Percentiles rank a stretch among this genome's conserved stretches.
Conservation (phyloP, 331 rosid genomes). For the Spiraea crenata region DNA sequence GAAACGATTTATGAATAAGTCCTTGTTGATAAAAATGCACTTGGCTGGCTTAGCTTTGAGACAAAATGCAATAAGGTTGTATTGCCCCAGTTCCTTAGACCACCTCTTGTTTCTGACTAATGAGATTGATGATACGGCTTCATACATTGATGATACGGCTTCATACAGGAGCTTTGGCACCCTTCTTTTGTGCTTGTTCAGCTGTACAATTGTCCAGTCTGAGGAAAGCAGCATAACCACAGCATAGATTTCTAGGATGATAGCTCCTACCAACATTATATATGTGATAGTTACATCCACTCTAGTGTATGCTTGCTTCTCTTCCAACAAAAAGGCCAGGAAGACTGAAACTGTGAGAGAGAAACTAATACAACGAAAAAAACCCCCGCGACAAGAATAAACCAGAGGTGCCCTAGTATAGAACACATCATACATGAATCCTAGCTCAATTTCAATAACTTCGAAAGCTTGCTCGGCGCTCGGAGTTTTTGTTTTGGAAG, state of each 20-base stretch:
- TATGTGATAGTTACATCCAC: constrained; percentile 9
- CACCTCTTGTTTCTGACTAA: constrained; percentile 15
- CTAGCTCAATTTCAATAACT: constrained; percentile 45
- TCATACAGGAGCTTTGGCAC: too few species aligned
- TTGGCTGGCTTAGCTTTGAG: constrained; percentile 6
- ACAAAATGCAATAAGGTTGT: constrained; percentile 27
- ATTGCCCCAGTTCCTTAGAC: constrained; percentile 30
- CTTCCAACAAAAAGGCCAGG: background rate
- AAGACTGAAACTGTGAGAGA: constrained; percentile 2
- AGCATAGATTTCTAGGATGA: constrained; percentile 1
- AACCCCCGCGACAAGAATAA: constrained; percentile 6
- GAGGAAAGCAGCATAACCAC: background rate
- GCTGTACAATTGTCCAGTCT: constrained; percentile 2
- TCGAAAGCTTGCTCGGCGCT: constrained; percentile 20
- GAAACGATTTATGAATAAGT: background rate
- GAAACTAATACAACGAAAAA: constrained; percentile 8
- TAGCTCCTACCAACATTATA: constrained; percentile 12
- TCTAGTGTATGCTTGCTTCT: background rate
- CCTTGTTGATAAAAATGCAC: background rate
- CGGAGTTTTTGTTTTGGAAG: background rate
- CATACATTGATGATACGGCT: background rate
- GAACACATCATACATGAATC: constrained; percentile 40
- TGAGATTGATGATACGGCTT: too few species aligned
- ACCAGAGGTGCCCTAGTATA: constrained; percentile 32
- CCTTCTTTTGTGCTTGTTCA: too few species aligned